These are phyloP conservation scores for Cladosporium oxysporum DNA, from an alignment of 2,329 filamentous ascomycete genomes.

Conservation along the genomic window DNA sequence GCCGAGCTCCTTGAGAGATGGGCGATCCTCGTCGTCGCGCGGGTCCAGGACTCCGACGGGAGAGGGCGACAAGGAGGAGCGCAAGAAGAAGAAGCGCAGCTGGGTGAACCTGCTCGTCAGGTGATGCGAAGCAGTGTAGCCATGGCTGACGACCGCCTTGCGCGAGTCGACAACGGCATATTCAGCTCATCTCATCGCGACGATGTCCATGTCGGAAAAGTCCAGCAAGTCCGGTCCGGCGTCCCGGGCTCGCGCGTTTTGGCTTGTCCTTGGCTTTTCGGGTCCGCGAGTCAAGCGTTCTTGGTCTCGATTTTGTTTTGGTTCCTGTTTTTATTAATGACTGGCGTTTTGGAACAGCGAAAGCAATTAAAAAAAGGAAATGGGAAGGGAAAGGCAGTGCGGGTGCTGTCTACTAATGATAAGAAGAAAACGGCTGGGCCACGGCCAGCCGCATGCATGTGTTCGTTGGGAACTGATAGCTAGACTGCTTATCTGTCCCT, in stretches of 20 bases:
- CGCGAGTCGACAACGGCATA: not conserved
- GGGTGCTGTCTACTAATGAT: not conserved
- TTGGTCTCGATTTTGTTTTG: not conserved
- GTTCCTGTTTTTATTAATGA: not conserved
- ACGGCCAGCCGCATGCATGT: slow-evolving; percentile 3
- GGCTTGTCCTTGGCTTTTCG: not conserved
- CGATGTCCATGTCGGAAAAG: not conserved
- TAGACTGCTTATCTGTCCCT: not conserved
- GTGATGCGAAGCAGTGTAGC: not conserved
- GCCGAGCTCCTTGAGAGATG: not conserved
- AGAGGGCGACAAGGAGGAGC: slow-evolving; percentile 11
- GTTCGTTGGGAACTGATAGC: not conserved
- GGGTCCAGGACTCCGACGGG: not conserved
- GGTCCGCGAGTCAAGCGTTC: not conserved
- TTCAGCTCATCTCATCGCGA: not conserved
- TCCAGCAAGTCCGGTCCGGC: not conserved
- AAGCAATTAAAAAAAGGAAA: not conserved
- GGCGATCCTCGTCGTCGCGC: not conserved
- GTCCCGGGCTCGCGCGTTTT: not conserved
- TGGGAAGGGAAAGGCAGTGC: not conserved
- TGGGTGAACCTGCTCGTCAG: slow-evolving; percentile 16
- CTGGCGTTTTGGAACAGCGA: not conserved
- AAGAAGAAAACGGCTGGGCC: not conserved
- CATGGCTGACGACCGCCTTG: not conserved
- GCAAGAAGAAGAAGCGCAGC: slow-evolving; percentile 19